Evolutionary conservation across 805 yeast species (phyloP).

Genomic region (Candida sanyiensis): DNA sequence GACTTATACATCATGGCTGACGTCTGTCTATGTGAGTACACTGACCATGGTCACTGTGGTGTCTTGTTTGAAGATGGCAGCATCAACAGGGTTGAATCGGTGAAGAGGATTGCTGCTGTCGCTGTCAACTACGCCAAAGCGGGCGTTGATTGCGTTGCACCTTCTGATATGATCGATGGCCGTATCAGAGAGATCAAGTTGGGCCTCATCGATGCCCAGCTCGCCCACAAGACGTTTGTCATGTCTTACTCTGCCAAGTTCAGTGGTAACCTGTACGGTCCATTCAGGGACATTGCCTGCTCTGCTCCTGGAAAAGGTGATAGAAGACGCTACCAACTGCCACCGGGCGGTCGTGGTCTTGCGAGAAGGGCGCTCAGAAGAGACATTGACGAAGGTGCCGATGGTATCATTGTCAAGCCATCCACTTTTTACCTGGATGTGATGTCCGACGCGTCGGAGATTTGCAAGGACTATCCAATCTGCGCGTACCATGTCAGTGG

Average conservation of each 20-base stretch:
- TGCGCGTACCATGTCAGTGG: slow-evolving; percentile 97
- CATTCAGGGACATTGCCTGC: slow-evolving; percentile 97
- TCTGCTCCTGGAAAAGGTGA: slow-evolving; percentile 87
- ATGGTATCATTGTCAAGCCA: slow-evolving; percentile 93
- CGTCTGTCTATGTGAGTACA: slow-evolving; percentile 94
- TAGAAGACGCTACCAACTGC: slow-evolving; percentile 88
- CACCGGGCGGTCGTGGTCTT: slow-evolving; percentile 86
- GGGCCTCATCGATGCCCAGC: slow-evolving; percentile 71
- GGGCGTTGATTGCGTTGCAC: slow-evolving; percentile 94
- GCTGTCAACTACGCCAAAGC: slow-evolving; percentile 94
- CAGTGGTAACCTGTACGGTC: slow-evolving; percentile 87
- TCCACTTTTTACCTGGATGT: slow-evolving; percentile 92
- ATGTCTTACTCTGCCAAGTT: slow-evolving; percentile 95
- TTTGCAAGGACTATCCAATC: slow-evolving; percentile 80
- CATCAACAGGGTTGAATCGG: slow-evolving; percentile 68
- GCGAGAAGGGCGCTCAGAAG: slow-evolving; percentile 88
- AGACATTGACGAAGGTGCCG: slow-evolving; percentile 90
- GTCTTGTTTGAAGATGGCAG: slow-evolving; percentile 81
- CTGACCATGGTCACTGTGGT: slow-evolving; percentile 98
- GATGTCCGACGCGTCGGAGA: slow-evolving; percentile 78
- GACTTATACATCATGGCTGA: slow-evolving; percentile 85
- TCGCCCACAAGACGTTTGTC: slow-evolving; percentile 84
- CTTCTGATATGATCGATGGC: slow-evolving; percentile 97
- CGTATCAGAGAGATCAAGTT: slow-evolving; percentile 81
- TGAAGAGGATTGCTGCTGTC: slow-evolving; percentile 83